phyloP scores from a whole-genome alignment of 73 alveolate genomes.

The Effrenium voratum region DNA sequence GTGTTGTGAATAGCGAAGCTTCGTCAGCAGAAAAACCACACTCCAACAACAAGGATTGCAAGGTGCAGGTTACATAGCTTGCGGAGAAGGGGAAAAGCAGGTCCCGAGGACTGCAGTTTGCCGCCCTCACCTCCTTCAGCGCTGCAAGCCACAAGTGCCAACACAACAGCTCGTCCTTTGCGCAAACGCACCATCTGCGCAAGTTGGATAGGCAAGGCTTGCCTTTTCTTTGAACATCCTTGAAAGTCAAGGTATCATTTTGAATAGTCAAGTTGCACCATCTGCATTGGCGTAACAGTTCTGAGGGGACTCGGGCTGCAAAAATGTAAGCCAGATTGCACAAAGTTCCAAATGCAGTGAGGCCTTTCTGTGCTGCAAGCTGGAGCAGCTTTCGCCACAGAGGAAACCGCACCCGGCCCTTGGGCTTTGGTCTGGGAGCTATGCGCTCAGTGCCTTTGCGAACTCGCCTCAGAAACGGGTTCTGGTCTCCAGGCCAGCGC shows the following conservation, averaged over 20 bases:
- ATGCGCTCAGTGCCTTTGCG: neutral
- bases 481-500: neutral
- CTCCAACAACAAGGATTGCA: constrained; percentile 12
- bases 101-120: neutral
- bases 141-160: neutral
- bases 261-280: neutral
- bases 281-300: neutral
- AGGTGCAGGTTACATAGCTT: neutral
- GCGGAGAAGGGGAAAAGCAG: neutral
- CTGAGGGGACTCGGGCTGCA: neutral
- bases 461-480: neutral
- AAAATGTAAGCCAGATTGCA: constrained; percentile 6
- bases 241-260: neutral
- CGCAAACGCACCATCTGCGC: neutral
- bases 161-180: neutral
- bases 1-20: neutral
- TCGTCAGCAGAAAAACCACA: neutral
- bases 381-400: neutral
- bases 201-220: neutral
- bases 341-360: neutral
- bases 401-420: constrained; percentile 3
- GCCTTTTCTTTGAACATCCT: neutral
- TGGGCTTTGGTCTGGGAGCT: neutral
- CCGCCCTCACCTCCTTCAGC: neutral
- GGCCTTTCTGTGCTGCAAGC: neutral